phyloP scores from a whole-genome alignment of 2,329 filamentous ascomycete species.

The Aspergillus pseudoviridinutans region DNA sequence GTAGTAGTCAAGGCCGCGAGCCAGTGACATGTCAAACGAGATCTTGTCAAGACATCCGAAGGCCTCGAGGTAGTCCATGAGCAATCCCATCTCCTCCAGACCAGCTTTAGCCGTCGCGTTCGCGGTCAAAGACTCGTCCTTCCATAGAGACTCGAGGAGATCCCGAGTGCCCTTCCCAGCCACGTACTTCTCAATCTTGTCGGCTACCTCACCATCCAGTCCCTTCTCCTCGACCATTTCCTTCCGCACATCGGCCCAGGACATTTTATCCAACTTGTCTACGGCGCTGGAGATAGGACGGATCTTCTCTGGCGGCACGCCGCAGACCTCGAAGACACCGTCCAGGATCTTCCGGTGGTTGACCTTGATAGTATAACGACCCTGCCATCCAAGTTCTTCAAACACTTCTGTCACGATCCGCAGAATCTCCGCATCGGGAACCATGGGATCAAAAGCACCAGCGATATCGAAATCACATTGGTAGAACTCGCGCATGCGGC shows the following conservation, averaged over 20 bases:
- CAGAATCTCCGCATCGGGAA: constrained; percentile 86
- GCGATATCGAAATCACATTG: constrained; percentile 98
- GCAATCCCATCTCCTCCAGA: constrained; percentile 71
- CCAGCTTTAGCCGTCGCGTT: constrained; percentile 76
- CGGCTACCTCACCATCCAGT: constrained; percentile 69
- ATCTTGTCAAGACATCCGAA: constrained; percentile 69
- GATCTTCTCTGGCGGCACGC: constrained; percentile 82
- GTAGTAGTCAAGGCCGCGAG: constrained; percentile 88
- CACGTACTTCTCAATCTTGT: constrained; percentile 85
- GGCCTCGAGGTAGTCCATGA: constrained; percentile 78
- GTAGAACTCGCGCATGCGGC: constrained; percentile 93
- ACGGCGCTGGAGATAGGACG: constrained; percentile 87
- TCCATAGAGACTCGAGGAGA: constrained; percentile 65
- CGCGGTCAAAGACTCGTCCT: constrained; percentile 62
- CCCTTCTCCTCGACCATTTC: constrained; percentile 95
- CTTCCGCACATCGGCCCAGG: constrained; percentile 83
- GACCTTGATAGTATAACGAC: constrained; percentile 80
- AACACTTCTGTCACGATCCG: constrained; percentile 83
- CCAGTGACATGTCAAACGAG: constrained; percentile 85
- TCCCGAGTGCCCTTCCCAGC: constrained; percentile 70
- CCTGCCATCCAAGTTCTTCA: constrained; percentile 69
- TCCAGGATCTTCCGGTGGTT: constrained; percentile 95
- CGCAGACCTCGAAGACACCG: constrained; percentile 85
- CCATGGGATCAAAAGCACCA: constrained; percentile 79
- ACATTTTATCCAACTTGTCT: constrained; percentile 91